Conservation (phyloP, 108 stramenopile species). For the Stephanodiscus minutulus region DNA sequence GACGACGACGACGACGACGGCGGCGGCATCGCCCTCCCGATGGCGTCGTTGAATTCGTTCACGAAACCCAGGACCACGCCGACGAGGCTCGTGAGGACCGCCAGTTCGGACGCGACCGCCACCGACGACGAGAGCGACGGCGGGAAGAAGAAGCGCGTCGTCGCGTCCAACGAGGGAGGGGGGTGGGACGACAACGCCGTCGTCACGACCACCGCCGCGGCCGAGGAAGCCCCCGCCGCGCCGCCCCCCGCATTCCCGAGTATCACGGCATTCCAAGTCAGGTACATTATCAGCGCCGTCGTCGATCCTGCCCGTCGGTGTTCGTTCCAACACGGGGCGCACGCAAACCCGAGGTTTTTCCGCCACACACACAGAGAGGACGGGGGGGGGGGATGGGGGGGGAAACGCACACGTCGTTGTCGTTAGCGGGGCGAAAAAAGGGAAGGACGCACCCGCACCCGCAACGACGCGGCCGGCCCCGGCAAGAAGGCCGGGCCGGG, state of each 20-base stretch:
- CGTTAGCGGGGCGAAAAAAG: too few relatives aligned
- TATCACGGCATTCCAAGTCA: conserved; percentile 85
- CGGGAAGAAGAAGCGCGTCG: background rate
- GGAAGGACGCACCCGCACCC: too few relatives aligned
- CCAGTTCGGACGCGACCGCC: conserved; percentile 59
- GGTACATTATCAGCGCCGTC: conserved; percentile 78
- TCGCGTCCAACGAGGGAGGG: conserved; percentile 24
- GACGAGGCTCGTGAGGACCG: conserved; percentile 69
- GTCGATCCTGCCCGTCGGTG: conserved; percentile 71
- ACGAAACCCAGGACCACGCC: conserved; percentile 75
- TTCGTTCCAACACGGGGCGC: background rate
- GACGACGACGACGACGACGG: too few relatives aligned
- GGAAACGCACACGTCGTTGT: too few relatives aligned
- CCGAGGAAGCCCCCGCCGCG: background rate
- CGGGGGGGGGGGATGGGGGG: too few relatives aligned
- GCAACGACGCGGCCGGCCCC: too few relatives aligned
- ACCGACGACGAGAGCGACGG: conserved; percentile 30
- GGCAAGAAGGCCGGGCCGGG: background rate
- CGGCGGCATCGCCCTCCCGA: conserved; percentile 15
- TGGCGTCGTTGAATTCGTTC: conserved; percentile 77
- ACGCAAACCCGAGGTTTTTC: too few relatives aligned
- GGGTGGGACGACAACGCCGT: conserved; percentile 41
- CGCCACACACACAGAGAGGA: too few relatives aligned
- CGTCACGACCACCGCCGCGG: background rate
- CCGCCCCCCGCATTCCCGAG: conserved; percentile 56